phyloP scores from a whole-genome alignment of 2,329 filamentous ascomycete species.

The Lecanicillium sp. region DNA sequence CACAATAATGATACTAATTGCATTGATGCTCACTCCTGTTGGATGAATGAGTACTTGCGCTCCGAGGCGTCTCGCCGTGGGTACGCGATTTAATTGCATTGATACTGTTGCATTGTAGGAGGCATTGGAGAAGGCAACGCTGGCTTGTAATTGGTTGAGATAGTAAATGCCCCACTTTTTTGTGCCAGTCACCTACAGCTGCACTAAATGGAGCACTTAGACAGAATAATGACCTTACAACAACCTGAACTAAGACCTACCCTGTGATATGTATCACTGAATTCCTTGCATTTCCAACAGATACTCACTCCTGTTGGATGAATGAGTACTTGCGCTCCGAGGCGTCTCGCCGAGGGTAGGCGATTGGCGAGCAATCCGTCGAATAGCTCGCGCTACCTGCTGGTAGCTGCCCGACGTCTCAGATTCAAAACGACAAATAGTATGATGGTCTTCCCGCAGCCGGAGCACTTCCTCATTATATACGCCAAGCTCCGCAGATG shows the following conservation, averaged over 20 bases:
- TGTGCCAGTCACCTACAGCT: no score
- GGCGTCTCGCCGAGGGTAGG: background rate
- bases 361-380: conserved; percentile 11
- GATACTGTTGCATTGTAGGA: no score
- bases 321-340: conserved; percentile 4
- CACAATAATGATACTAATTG: background rate
- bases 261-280: no score
- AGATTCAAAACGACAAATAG: conserved; percentile 17
- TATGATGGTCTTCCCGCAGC: conserved; percentile 17
- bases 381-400: conserved; percentile 10
- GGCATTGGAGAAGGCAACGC: no score
- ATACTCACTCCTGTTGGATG: conserved; percentile 6
- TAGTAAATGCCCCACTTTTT: no score
- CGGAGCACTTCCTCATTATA: conserved; percentile 13
- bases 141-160: no score
- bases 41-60: conserved; percentile 6
- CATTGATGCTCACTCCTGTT: conserved; percentile 1
- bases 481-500: conserved; percentile 16
- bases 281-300: no score
- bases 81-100: conserved; percentile 5
- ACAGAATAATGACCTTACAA: no score
- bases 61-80: background rate
- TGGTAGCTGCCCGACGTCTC: conserved; percentile 13
- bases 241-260: no score
- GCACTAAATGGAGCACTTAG: no score